A percentile compares a stretch with the other conserved stretches of the same genome.
These are phyloP conservation scores for Triangularia setosa DNA, from an alignment of 2,329 filamentous ascomycete species.

Conservation along the genomic window DNA sequence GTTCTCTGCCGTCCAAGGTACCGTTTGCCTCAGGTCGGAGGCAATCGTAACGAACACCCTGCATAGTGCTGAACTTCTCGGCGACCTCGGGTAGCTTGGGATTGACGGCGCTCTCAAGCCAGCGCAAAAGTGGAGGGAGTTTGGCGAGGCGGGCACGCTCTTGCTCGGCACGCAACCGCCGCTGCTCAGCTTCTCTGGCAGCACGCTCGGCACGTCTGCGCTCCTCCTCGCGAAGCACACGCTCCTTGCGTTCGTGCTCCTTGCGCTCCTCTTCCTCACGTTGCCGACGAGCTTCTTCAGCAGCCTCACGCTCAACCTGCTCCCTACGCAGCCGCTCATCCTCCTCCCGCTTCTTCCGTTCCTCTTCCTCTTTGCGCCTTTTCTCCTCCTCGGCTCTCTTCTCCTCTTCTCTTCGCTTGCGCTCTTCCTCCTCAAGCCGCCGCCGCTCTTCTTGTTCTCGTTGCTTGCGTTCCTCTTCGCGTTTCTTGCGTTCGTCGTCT, in stretches of 20 bases:
- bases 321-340: slow-evolving; percentile 31
- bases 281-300: slow-evolving; percentile 35
- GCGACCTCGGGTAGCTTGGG: slow-evolving; percentile 50
- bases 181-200: slow-evolving; percentile 49
- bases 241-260: slow-evolving; percentile 50
- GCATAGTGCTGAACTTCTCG: slow-evolving; percentile 52
- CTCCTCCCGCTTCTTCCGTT: slow-evolving; percentile 32
- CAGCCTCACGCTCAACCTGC: slow-evolving; percentile 32
- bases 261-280: slow-evolving; percentile 50
- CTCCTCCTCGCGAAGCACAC: slow-evolving; percentile 48
- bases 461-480: slow-evolving; percentile 29
- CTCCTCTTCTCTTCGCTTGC: slow-evolving; percentile 31
- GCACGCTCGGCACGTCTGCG: slow-evolving; percentile 40
- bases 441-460: slow-evolving; percentile 32
- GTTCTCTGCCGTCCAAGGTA: slow-evolving; percentile 55
- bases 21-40: slow-evolving; percentile 52
- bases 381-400: slow-evolving; percentile 30
- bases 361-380: slow-evolving; percentile 29
- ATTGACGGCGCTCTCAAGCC: slow-evolving; percentile 53
- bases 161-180: slow-evolving; percentile 50
- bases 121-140: slow-evolving; percentile 57
- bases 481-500: slow-evolving; percentile 32
- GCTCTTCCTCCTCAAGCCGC: slow-evolving; percentile 27
- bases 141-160: slow-evolving; percentile 53
- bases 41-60: slow-evolving; percentile 62